Percentiles rank a stretch among this genome's conserved stretches.
Evolutionary conservation across 2,329 filamentous ascomycete genomes (phyloP).

Genomic region (Cladosporium phlei): DNA sequence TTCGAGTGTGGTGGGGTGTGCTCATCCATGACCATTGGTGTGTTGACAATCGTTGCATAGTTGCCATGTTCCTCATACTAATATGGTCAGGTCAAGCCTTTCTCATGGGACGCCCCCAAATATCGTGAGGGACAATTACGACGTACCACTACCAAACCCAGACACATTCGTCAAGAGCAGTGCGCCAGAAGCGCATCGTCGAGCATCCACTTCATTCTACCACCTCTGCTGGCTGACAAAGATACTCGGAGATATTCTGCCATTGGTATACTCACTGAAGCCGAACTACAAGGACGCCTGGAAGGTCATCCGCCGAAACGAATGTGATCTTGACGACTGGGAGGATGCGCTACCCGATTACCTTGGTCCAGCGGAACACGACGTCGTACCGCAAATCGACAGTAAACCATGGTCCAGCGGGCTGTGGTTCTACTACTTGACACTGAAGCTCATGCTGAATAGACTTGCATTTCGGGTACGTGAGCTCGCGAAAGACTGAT

Average conservation of each 20-base stretch:
- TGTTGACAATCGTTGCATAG: background rate
- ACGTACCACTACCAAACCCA: constrained; percentile 50
- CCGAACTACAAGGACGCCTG: constrained; percentile 28
- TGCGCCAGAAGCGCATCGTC: constrained; percentile 33
- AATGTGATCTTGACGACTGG: constrained; percentile 32
- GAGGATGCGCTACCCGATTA: constrained; percentile 33
- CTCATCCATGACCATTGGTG: constrained; percentile 54
- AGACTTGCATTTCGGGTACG: constrained; percentile 33
- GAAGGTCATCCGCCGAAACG: constrained; percentile 30
- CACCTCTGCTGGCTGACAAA: constrained; percentile 48
- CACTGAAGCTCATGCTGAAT: constrained; percentile 32
- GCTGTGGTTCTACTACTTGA: constrained; percentile 39
- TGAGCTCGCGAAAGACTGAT: no score
- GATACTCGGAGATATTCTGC: constrained; percentile 37
- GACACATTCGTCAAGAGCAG: constrained; percentile 33
- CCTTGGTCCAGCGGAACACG: constrained; percentile 21
- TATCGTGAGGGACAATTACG: constrained; percentile 50
- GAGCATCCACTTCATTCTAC: constrained; percentile 44
- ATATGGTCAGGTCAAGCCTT: constrained; percentile 45
- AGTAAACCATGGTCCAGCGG: constrained; percentile 33
- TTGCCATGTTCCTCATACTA: constrained; percentile 11
- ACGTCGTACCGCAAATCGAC: no score
- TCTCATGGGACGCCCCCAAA: constrained; percentile 53
- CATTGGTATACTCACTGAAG: constrained; percentile 35
- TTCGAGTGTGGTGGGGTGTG: constrained; percentile 54